phyloP scores from a whole-genome alignment of 345 rosid genomes.

The Lepidium aucheri region DNA sequence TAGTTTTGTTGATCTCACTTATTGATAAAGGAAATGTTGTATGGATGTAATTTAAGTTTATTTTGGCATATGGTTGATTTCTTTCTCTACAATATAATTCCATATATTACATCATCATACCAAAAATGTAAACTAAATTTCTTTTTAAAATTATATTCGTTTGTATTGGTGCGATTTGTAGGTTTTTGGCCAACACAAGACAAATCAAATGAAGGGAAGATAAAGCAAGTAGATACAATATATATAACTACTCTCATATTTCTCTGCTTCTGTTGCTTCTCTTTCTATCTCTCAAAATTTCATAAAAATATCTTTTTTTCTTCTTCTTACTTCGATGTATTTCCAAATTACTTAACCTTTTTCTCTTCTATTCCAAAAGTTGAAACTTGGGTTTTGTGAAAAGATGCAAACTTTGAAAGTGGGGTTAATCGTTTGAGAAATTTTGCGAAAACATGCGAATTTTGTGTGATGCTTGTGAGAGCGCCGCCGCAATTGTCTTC shows the following conservation, averaged over 20 bases:
- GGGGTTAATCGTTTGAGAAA: background rate
- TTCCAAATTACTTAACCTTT: background rate
- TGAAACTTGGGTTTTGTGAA: no score
- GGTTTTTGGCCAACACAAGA: background rate
- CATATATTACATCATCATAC: no score
- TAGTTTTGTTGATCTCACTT: no score
- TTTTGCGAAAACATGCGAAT: slow-evolving; percentile 48
- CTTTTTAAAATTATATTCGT: background rate
- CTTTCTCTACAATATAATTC: no score
- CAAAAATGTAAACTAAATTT: background rate
- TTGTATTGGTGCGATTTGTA: background rate
- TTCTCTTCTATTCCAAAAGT: background rate
- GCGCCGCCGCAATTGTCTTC: slow-evolving; percentile 73
- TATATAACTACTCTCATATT: background rate
- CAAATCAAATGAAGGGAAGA: background rate
- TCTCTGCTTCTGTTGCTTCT: background rate
- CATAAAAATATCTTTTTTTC: background rate
- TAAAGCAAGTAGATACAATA: background rate
- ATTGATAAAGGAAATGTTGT: no score
- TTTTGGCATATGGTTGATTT: no score
- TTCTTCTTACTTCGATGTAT: background rate
- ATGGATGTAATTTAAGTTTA: no score
- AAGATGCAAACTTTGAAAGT: slow-evolving; percentile 6
- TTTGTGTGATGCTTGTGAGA: slow-evolving; percentile 86
- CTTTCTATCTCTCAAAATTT: background rate